Evolutionary conservation across 2,329 filamentous ascomycete genomes (phyloP).

Genomic region (Emericellopsis cladophorae): DNA sequence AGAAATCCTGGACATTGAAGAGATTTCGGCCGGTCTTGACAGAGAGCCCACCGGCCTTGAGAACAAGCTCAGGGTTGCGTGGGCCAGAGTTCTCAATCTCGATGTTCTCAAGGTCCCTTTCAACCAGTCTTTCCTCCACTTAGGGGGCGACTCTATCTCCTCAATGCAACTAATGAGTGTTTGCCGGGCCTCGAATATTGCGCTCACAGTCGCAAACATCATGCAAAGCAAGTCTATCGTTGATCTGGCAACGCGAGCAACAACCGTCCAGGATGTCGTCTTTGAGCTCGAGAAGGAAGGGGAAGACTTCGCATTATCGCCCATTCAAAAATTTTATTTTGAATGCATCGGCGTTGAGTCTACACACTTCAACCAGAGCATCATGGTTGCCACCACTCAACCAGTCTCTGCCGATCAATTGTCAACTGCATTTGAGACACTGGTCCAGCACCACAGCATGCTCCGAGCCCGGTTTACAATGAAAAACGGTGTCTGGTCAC

Average conservation of each 20-base stretch:
- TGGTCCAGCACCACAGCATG: conserved; percentile 6
- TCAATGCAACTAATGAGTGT: conserved; percentile 29
- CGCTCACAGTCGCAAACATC: conserved; percentile 17
- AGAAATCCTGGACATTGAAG: neutral
- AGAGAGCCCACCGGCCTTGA: conserved; percentile 2
- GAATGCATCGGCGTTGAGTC: neutral
- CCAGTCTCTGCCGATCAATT: neutral
- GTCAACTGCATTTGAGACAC: neutral
- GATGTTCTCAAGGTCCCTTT: conserved; percentile 12
- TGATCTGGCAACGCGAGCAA: conserved; percentile 8
- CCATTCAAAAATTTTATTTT: conserved; percentile 6
- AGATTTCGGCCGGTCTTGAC: neutral
- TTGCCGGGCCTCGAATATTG: conserved; percentile 15
- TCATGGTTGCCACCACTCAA: neutral
- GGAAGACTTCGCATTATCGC: conserved; percentile 15
- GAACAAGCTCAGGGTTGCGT: conserved; percentile 15
- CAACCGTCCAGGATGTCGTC: conserved; percentile 16
- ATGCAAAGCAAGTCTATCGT: conserved; percentile 15
- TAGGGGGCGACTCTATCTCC: conserved; percentile 28
- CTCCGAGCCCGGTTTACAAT: conserved; percentile 6
- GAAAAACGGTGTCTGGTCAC: conserved; percentile 1
- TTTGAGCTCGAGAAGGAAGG: conserved; percentile 28
- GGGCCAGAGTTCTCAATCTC: conserved; percentile 25
- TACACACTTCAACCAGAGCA: conserved; percentile 2
- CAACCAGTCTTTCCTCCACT: conserved; percentile 20